phyloP scores from a whole-genome alignment of 2,329 filamentous ascomycete species.

The Colletotrichum abscissum region DNA sequence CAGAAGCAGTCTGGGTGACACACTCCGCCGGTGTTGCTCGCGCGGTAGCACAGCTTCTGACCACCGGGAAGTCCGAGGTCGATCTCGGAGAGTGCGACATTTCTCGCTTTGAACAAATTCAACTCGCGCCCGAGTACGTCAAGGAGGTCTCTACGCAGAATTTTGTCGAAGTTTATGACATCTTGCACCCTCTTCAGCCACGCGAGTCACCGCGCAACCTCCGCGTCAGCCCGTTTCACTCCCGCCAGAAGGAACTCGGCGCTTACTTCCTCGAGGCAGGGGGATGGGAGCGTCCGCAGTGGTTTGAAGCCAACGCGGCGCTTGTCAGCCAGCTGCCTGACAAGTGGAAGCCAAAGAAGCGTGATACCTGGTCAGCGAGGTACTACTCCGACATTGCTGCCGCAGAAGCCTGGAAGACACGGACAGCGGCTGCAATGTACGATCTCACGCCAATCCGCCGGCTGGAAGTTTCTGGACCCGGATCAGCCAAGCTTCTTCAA shows the following conservation, averaged over 20 bases:
- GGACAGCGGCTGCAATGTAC: slow-evolving; percentile 70
- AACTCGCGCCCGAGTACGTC: slow-evolving; percentile 66
- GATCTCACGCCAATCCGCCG: slow-evolving; percentile 71
- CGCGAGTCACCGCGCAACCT: slow-evolving; percentile 67
- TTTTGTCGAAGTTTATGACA: slow-evolving; percentile 74
- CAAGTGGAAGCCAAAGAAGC: slow-evolving; percentile 64
- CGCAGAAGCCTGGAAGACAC: slow-evolving; percentile 73
- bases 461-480: slow-evolving; percentile 68
- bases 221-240: slow-evolving; percentile 68
- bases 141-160: slow-evolving; percentile 69
- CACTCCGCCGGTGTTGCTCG: slow-evolving; percentile 73
- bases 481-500: slow-evolving; percentile 65
- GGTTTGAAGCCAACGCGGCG: slow-evolving; percentile 67
- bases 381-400: slow-evolving; percentile 70
- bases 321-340: slow-evolving; percentile 62
- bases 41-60: slow-evolving; percentile 69
- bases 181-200: slow-evolving; percentile 70
- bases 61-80: slow-evolving; percentile 63
- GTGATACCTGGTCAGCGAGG: slow-evolving; percentile 68
- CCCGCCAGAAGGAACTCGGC: slow-evolving; percentile 64
- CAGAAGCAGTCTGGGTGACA: slow-evolving; percentile 75
- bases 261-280: slow-evolving; percentile 69
- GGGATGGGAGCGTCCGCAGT: slow-evolving; percentile 73
- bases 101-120: slow-evolving; percentile 70
- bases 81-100: slow-evolving; percentile 71